Evolutionary conservation across 129 eudicot genomes (phyloP).

Genomic region (Chrysanthemum makinoi): DNA sequence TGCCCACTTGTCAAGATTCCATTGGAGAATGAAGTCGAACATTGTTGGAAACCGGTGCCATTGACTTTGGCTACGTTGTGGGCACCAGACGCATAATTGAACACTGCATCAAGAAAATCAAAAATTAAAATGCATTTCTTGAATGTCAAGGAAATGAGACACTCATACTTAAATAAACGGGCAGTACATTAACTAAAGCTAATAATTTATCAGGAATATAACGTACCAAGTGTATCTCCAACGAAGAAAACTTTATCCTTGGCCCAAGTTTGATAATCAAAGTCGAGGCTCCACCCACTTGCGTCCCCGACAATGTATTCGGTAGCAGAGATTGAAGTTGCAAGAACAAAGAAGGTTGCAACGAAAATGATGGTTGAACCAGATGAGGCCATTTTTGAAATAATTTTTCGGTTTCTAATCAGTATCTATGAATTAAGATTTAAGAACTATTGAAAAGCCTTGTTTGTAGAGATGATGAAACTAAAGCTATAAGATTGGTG

Average conservation of each 20-base stretch:
- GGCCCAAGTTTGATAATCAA: constrained; percentile 38
- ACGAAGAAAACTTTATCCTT: constrained; percentile 33
- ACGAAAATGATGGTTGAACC: constrained; percentile 18
- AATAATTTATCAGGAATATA: background rate
- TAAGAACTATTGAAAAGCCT: background rate
- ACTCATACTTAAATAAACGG: background rate
- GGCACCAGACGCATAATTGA: constrained; percentile 23
- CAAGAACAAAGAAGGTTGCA: constrained; percentile 19
- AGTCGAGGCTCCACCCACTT: constrained; percentile 36
- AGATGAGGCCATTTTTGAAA: constrained; percentile 24
- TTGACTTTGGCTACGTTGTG: constrained; percentile 44
- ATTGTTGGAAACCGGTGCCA: constrained; percentile 41
- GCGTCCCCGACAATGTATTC: constrained; percentile 32
- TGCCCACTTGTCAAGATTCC: constrained; percentile 43
- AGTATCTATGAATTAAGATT: background rate
- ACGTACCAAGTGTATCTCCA: constrained; percentile 36
- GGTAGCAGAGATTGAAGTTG: constrained; percentile 22
- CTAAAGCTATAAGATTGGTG: background rate
- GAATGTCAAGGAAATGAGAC: background rate
- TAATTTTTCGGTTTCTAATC: background rate
- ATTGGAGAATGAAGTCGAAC: constrained; percentile 17
- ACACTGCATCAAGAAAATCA: constrained; percentile 29
- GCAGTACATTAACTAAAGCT: background rate
- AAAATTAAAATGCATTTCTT: background rate
- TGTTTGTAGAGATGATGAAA: constrained; percentile 11